Conservation (phyloP, 176 grass and related monocot species). For the Triticum aestivum region IWGSC_CS_RefSeq_v2.1 NC_057808.1:294320925-294321424, state of each 20-base stretch:
- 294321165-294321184: neutral
- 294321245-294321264: too few relatives aligned
- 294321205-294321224: neutral
- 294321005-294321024: slow-evolving; percentile 25
- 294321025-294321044: neutral
- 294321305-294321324: too few relatives aligned
- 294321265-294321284: too few relatives aligned
- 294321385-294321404: too few relatives aligned
- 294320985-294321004: slow-evolving; percentile 30
- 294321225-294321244: neutral
- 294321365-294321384: too few relatives aligned
- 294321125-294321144: neutral
- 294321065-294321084: neutral
- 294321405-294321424: too few relatives aligned
- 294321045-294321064: neutral
- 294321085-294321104: neutral
- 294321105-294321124: neutral
- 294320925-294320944: neutral
- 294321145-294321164: neutral
- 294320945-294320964: slow-evolving; percentile 3
- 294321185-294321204: neutral
- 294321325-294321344: too few relatives aligned
- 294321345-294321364: too few relatives aligned
- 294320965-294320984: slow-evolving; percentile 5
- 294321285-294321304: too few relatives aligned